Conservation (phyloP, 257 asterid species). For the Prunella vulgaris region DNA sequence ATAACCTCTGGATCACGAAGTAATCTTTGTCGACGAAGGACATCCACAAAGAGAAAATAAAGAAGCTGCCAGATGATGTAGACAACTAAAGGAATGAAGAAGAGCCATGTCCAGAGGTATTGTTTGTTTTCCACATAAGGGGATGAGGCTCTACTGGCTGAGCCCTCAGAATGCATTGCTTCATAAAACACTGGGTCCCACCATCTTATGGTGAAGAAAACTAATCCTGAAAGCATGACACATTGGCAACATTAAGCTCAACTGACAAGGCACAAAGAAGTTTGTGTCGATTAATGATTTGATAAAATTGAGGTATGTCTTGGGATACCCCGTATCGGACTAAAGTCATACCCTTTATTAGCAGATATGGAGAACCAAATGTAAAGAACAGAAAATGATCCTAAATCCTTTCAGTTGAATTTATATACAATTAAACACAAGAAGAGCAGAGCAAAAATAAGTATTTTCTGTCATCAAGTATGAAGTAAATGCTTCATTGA, state of each 20-base stretch:
- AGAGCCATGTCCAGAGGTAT: conserved; percentile 93
- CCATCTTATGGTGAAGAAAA: conserved; percentile 96
- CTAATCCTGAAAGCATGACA: conserved; percentile 59
- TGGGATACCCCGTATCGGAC: not conserved
- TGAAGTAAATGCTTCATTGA: not conserved
- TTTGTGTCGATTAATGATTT: not conserved
- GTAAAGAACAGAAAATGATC: not conserved
- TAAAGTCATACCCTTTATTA: not conserved
- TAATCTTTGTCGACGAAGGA: conserved; percentile 81
- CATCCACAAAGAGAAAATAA: conserved; percentile 85
- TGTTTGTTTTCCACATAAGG: conserved; percentile 74
- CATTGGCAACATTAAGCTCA: not conserved
- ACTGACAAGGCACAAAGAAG: not conserved
- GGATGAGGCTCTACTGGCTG: conserved; percentile 65
- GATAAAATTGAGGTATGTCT: not conserved
- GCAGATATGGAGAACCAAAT: not conserved
- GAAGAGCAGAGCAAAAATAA: not conserved
- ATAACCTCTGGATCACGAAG: conserved; percentile 89
- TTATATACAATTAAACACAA: not conserved
- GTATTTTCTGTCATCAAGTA: not conserved
- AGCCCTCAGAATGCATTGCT: conserved; percentile 89
- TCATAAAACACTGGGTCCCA: conserved; percentile 85
- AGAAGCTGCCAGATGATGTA: conserved; percentile 83
- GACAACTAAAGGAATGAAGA: conserved; percentile 75
- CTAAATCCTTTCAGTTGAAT: not conserved